Conservation (phyloP, 306 rosid species). For the Gastrolobium bilobum region DNA sequence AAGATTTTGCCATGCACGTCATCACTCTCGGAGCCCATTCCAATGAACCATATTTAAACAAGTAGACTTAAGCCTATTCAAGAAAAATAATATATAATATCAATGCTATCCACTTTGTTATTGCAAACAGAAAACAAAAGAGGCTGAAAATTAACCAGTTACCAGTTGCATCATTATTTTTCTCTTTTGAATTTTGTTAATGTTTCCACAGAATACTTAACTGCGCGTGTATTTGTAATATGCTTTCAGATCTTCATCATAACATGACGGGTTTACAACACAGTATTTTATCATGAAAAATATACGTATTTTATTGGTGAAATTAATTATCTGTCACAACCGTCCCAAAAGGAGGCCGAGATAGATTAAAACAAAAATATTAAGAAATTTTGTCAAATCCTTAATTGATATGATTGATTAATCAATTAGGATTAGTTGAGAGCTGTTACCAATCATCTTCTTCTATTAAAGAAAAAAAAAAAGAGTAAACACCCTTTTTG, state of each 20-base stretch:
- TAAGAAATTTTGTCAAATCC: no score
- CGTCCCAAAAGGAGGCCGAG: no score
- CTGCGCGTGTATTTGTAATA: background rate
- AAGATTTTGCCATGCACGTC: constrained; percentile 35
- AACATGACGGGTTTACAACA: constrained; percentile 34
- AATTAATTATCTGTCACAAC: background rate
- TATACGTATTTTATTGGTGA: constrained; percentile 15
- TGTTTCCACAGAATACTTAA: constrained; percentile 31
- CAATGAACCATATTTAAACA: constrained; percentile 32
- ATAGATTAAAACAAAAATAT: no score
- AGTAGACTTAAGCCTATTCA: constrained; percentile 16
- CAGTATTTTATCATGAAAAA: constrained; percentile 16
- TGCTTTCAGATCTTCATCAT: constrained; percentile 36
- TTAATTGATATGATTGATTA: no score
- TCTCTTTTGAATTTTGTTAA: constrained; percentile 2
- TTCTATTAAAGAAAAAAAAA: no score
- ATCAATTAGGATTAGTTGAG: no score
- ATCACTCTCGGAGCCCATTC: constrained; percentile 27
- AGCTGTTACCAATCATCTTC: no score
- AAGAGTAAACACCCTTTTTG: no score
- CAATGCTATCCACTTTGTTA: constrained; percentile 30
- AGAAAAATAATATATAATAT: constrained; percentile 16
- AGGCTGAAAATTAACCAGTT: constrained; percentile 16
- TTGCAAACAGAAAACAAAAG: constrained; percentile 24
- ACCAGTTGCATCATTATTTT: background rate